Conservation (phyloP, 1,284 basidiomycete species). For the Sporisorium exsertum region DNA sequence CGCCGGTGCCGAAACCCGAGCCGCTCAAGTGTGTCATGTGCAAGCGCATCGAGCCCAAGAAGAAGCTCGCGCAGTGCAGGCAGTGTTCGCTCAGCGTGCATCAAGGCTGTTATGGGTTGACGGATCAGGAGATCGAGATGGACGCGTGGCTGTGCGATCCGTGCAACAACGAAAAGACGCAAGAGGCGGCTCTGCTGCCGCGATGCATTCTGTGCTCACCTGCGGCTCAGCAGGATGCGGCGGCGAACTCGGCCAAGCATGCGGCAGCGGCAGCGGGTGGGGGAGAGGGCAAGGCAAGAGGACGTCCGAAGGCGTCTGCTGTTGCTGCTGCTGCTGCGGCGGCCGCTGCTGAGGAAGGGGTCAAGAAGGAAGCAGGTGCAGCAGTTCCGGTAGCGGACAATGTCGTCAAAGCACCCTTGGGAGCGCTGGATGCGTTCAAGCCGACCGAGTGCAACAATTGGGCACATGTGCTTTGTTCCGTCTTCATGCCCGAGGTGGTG, state of each 20-base stretch:
- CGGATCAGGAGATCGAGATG: constrained; percentile 51
- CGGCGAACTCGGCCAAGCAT: constrained; percentile 41
- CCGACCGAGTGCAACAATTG: constrained; percentile 93
- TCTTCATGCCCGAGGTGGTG: constrained; percentile 84
- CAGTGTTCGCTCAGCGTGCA: constrained; percentile 65
- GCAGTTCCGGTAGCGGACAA: neutral
- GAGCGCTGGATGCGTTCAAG: constrained; percentile 81
- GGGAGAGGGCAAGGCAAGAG: constrained; percentile 28
- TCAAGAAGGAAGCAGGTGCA: constrained; percentile 31
- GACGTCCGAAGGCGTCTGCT: constrained; percentile 23
- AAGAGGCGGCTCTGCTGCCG: constrained; percentile 55
- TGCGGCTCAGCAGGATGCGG: constrained; percentile 40
- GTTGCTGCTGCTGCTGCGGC: constrained; percentile 9
- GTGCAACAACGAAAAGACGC: constrained; percentile 62
- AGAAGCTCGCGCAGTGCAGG: constrained; percentile 59
- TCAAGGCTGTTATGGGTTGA: constrained; percentile 63
- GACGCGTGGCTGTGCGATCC: constrained; percentile 63
- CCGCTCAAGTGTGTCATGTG: constrained; percentile 65
- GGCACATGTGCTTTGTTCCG: constrained; percentile 89
- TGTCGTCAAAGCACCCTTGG: constrained; percentile 62
- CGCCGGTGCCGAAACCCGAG: constrained; percentile 38
- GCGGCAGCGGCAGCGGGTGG: constrained; percentile 14
- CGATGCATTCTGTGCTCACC: constrained; percentile 60
- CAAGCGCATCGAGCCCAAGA: constrained; percentile 62
- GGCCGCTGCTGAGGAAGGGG: constrained; percentile 11